Conservation (phyloP, 495 filamentous ascomycete species). For the Tuber melanosporum region DNA sequence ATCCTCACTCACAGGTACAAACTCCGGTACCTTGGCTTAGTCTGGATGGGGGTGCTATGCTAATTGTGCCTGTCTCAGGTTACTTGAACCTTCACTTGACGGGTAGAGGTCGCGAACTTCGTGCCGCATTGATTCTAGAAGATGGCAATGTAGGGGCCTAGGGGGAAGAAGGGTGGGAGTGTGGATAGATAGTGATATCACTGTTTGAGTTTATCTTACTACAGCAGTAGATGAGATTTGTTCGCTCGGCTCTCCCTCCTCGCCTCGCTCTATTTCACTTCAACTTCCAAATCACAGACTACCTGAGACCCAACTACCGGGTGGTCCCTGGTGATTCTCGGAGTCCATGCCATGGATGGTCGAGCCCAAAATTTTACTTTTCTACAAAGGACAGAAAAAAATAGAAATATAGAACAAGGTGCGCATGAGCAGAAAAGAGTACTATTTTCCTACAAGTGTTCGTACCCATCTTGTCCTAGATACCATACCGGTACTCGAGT, state of each 20-base stretch:
- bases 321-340: not conserved
- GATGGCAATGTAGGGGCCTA: not conserved
- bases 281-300: not conserved
- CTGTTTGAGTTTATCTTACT: not conserved
- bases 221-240: not conserved
- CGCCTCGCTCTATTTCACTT: not conserved
- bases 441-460: not conserved
- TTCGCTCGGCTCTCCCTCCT: not conserved
- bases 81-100: not conserved
- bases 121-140: not conserved
- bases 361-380: not conserved
- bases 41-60: not conserved
- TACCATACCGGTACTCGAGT: not conserved
- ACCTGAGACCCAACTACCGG: not conserved
- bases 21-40: not conserved
- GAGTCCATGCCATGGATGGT: not conserved
- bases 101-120: not conserved
- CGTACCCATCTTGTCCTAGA: not conserved
- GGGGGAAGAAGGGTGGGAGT: not conserved
- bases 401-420: not conserved
- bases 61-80: not conserved
- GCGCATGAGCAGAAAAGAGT: not conserved
- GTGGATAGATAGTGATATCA: no score
- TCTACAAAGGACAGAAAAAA: not conserved
- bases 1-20: not conserved